A percentile compares a stretch with the other conserved stretches of the same genome.
Conservation (phyloP, 331 rosid species). For the Dryas integrifolia region DNA sequence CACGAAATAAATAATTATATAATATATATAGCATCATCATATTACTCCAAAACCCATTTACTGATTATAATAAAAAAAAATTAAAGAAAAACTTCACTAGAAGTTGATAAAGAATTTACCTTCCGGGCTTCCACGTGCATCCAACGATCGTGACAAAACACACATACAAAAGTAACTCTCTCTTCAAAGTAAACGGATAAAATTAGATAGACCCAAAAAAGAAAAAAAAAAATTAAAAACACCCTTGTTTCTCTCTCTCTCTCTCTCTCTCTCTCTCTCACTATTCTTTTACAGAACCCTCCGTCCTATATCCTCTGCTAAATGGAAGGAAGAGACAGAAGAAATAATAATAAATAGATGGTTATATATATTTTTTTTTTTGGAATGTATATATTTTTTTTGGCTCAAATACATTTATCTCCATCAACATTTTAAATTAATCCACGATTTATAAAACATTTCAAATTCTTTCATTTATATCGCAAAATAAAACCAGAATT, state of each 20-base stretch:
- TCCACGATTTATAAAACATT: too few species aligned
- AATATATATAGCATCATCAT: conserved; percentile 11
- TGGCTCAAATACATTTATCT: too few species aligned
- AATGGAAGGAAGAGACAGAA: conserved; percentile 9
- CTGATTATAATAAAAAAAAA: conserved; percentile 23
- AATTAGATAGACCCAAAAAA: neutral
- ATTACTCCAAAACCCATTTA: conserved; percentile 27
- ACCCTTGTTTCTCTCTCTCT: neutral
- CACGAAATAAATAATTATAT: conserved; percentile 37
- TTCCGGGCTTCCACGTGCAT: conserved; percentile 50
- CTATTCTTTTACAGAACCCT: conserved; percentile 14
- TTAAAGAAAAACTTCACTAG: conserved; percentile 25
- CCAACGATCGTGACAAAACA: conserved; percentile 52
- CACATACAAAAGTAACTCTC: conserved; percentile 22
- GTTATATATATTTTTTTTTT: neutral
- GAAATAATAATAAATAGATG: neutral
- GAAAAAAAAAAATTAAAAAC: neutral
- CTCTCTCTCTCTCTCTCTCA: neutral
- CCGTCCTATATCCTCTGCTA: conserved; percentile 37
- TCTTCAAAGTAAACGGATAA: conserved; percentile 31
- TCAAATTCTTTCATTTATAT: too few species aligned
- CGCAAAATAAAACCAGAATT: too few species aligned
- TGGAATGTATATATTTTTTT: too few species aligned
- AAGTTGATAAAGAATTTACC: conserved; percentile 47
- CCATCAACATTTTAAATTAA: too few species aligned